Conservation (phyloP, 1,139 yeast genomes). For the Barnettozyma hawaiiensis region DNA sequence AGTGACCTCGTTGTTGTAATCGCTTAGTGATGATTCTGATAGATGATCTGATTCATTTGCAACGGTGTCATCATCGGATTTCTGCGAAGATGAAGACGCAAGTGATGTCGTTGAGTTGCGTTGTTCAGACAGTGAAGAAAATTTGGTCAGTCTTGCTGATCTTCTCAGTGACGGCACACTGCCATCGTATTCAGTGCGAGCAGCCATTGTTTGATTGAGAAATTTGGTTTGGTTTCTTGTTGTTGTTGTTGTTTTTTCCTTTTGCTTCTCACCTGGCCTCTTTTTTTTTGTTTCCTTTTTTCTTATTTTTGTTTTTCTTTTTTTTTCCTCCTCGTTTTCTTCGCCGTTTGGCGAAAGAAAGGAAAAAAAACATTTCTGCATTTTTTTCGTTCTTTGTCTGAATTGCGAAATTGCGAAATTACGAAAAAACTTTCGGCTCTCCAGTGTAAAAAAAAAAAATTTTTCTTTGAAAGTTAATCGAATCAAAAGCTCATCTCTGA, state of each 20-base stretch:
- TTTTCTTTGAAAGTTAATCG: conserved; percentile 6
- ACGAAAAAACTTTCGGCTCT: no score
- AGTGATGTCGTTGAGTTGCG: conserved; percentile 1
- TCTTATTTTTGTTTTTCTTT: neutral
- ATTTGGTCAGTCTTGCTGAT: neutral
- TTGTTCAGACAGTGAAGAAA: neutral
- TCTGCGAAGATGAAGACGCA: conserved; percentile 6
- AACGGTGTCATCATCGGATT: conserved; percentile 5
- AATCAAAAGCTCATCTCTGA: conserved; percentile 6
- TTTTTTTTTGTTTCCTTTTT: neutral
- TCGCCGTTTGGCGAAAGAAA: neutral
- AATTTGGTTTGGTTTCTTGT: neutral
- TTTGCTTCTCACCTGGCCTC: neutral
- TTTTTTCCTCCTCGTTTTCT: no score
- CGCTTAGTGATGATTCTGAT: conserved; percentile 7
- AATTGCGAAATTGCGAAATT: neutral
- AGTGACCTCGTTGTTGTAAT: neutral
- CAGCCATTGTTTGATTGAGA: neutral
- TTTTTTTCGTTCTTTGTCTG: neutral
- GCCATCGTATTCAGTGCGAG: neutral
- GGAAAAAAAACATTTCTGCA: no score
- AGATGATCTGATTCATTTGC: conserved; percentile 5
- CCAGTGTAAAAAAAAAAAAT: no score
- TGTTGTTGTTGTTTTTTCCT: neutral
- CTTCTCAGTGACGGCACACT: conserved; percentile 4